Evolutionary conservation across 805 yeast genomes (phyloP).

Genomic region (Priceomyces fermenticarens): DNA sequence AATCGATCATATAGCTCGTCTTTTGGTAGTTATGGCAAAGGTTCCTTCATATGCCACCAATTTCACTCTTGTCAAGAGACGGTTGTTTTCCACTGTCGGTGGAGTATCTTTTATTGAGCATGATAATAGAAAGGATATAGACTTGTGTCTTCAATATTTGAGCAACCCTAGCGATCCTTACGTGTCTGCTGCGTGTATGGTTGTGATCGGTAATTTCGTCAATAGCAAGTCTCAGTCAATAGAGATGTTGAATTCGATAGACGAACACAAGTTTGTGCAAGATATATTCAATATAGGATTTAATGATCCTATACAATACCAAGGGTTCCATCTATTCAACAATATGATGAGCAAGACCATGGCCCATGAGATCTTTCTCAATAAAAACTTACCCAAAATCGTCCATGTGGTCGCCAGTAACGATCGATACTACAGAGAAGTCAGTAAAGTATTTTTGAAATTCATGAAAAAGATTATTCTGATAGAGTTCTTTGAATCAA

Average conservation of each 20-base stretch:
- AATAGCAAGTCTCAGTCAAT: slow-evolving; percentile 14
- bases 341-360: slow-evolving; percentile 20
- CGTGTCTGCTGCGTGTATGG: slow-evolving; percentile 25
- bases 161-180: slow-evolving; percentile 17
- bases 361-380: slow-evolving; percentile 11
- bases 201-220: slow-evolving; percentile 36
- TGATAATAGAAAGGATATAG: slow-evolving; percentile 18
- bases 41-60: slow-evolving; percentile 6
- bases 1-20: slow-evolving; percentile 1
- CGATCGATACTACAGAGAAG: slow-evolving; percentile 31
- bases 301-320: slow-evolving; percentile 35
- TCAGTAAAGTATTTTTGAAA: slow-evolving; percentile 22
- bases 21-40: slow-evolving; percentile 4
- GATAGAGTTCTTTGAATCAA: slow-evolving; percentile 10
- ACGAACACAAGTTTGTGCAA: slow-evolving; percentile 12
- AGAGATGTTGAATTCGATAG: slow-evolving; percentile 6
- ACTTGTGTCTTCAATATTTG: slow-evolving; percentile 12
- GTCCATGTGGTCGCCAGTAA: slow-evolving; percentile 32
- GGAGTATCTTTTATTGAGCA: slow-evolving; percentile 30
- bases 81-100: slow-evolving; percentile 33
- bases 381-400: slow-evolving; percentile 14
- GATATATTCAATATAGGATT: slow-evolving; percentile 17
- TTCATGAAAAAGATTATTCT: slow-evolving; percentile 27
- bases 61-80: slow-evolving; percentile 17
- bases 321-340: slow-evolving; percentile 33